Conservation (phyloP, 345 rosid species). For the Aquilaria malaccensis region DNA sequence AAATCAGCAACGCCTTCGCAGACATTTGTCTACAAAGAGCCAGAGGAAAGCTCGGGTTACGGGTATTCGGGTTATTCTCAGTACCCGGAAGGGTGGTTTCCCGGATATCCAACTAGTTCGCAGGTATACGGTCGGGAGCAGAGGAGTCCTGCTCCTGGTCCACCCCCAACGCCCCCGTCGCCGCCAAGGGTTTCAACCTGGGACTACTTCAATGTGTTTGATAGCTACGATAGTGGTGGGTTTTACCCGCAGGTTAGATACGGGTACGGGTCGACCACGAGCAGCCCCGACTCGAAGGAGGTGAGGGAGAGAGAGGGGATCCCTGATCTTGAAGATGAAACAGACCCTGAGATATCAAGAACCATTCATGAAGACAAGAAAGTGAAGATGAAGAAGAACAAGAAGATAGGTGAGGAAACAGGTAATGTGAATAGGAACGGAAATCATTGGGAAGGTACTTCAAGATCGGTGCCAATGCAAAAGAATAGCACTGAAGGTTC, state of each 20-base stretch:
- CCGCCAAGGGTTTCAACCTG: slow-evolving; percentile 70
- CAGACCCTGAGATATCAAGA: slow-evolving; percentile 55
- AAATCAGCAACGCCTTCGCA: slow-evolving; percentile 56
- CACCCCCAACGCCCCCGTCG: slow-evolving; percentile 61
- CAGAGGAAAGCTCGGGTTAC: slow-evolving; percentile 34
- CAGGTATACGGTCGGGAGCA: slow-evolving; percentile 21
- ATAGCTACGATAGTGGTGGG: slow-evolving; percentile 35
- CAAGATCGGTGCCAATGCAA: slow-evolving; percentile 41
- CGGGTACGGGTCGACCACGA: slow-evolving; percentile 47
- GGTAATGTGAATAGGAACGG: slow-evolving; percentile 21
- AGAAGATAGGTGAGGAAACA: slow-evolving; percentile 16
- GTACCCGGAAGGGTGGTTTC: slow-evolving; percentile 39
- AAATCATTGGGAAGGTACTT: slow-evolving; percentile 59
- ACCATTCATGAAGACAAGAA: slow-evolving; percentile 30
- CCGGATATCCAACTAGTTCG: slow-evolving; percentile 40
- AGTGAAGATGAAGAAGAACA: slow-evolving; percentile 6
- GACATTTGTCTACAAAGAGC: slow-evolving; percentile 63
- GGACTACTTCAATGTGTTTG: slow-evolving; percentile 81
- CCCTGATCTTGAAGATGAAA: slow-evolving; percentile 94
- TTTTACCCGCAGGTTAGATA: slow-evolving; percentile 17
- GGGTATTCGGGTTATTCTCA: slow-evolving; percentile 30
- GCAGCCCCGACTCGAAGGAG: slow-evolving; percentile 85
- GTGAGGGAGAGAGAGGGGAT: slow-evolving; percentile 95
- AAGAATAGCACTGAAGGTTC: slow-evolving; percentile 24
- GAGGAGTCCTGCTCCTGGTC: slow-evolving; percentile 27